Conservation (phyloP, 352 stramenopile genomes). For the Blastocystis sp. region DNA sequence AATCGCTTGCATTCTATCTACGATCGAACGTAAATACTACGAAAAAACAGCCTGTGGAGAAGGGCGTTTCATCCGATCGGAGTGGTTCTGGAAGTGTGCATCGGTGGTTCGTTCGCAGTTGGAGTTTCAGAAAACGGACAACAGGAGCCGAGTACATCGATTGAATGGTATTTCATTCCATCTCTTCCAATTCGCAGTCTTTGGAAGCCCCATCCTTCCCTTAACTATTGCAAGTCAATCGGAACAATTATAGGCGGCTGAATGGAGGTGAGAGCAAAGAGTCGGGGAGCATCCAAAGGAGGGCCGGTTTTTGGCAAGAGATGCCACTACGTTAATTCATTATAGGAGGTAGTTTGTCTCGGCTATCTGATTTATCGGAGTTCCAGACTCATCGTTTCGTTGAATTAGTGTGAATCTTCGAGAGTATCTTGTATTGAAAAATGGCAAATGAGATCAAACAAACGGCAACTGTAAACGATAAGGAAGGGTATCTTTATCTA, state of each 20-base stretch:
- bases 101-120: no score
- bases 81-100: background rate
- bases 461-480: slow-evolving; percentile 49
- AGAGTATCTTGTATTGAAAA: background rate
- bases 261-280: no score
- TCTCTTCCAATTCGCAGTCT: no score
- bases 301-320: background rate
- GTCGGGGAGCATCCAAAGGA: background rate
- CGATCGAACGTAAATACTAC: slow-evolving; percentile 8
- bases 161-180: no score
- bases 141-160: no score
- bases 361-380: background rate
- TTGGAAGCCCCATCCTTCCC: no score
- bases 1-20: slow-evolving; percentile 58
- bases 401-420: background rate
- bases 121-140: no score
- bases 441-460: slow-evolving; percentile 66
- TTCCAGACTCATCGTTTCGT: background rate
- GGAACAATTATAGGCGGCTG: no score
- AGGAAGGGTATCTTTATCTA: slow-evolving; percentile 69
- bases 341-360: background rate
- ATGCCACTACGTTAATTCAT: background rate
- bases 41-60: slow-evolving; percentile 23
- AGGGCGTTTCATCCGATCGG: slow-evolving; percentile 9
- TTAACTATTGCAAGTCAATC: no score